Conservation (phyloP, 2,329 filamentous ascomycete genomes). For the Pseudogymnoascus sp. region DNA sequence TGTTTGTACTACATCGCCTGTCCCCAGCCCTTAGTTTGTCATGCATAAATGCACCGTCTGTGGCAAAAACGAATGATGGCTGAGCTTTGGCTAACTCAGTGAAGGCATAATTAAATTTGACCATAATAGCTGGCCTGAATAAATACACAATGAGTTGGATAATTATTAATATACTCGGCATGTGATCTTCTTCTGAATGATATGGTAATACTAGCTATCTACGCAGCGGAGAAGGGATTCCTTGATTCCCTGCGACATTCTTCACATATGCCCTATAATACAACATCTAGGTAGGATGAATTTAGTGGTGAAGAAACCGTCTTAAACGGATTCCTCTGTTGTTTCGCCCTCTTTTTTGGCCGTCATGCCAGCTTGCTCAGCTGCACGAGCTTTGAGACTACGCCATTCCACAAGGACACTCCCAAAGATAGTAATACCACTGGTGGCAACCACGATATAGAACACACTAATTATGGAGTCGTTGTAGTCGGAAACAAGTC, state of each 20-base stretch:
- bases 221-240: background rate
- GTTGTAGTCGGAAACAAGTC: conserved; percentile 19
- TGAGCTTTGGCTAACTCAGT: too few species aligned
- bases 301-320: background rate
- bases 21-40: background rate
- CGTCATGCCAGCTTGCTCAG: background rate
- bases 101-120: background rate
- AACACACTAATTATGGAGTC: conserved; percentile 18
- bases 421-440: conserved; percentile 16
- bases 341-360: background rate
- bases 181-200: too few species aligned
- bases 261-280: background rate
- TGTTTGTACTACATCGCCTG: background rate
- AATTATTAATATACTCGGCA: background rate
- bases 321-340: background rate
- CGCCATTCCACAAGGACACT: conserved; percentile 21
- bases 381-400: conserved; percentile 13
- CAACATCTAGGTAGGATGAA: background rate
- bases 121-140: background rate
- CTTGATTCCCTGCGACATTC: background rate
- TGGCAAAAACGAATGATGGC: too few species aligned
- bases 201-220: background rate
- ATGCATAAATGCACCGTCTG: background rate
- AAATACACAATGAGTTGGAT: background rate
- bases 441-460: conserved; percentile 16